A percentile compares a stretch with the other conserved stretches of the same genome.
Evolutionary conservation across 208 protist species (phyloP).

Genomic region (Endotrypanum monterogeii): DNA sequence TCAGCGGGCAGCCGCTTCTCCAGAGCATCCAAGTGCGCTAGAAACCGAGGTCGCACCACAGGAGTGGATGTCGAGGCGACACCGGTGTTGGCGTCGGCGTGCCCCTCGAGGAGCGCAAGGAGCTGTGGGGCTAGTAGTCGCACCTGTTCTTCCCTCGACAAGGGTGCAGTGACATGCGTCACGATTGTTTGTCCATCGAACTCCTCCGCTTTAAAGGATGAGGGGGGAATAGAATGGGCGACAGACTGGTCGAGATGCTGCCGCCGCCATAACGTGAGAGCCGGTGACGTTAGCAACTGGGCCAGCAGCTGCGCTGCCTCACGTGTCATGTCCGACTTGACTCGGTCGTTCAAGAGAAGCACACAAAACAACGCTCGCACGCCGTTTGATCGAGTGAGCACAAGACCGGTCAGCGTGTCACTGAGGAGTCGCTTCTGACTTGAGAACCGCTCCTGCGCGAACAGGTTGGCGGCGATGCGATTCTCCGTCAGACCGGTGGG

Average conservation of each 20-base stretch:
- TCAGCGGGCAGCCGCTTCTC: conserved; percentile 48
- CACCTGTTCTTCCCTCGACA: conserved; percentile 44
- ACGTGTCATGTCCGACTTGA: conserved; percentile 37
- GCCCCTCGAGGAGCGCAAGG: conserved; percentile 41
- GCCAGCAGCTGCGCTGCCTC: conserved; percentile 63
- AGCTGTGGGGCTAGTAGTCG: conserved; percentile 43
- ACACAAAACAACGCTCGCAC: conserved; percentile 54
- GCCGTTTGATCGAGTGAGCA: conserved; percentile 42
- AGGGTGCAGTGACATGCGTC: not conserved
- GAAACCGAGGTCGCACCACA: conserved; percentile 11
- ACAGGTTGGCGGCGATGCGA: conserved; percentile 47
- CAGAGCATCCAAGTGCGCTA: conserved; percentile 11
- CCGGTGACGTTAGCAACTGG: conserved; percentile 35
- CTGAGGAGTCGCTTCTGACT: conserved; percentile 37
- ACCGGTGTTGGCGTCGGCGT: conserved; percentile 15
- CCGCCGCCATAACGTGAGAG: conserved; percentile 5
- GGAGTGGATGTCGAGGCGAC: not conserved
- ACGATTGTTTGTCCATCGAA: not conserved
- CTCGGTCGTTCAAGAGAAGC: conserved; percentile 66
- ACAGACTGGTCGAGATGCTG: not conserved
- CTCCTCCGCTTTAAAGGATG: not conserved
- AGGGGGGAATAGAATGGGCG: not conserved
- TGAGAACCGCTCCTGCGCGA: conserved; percentile 36
- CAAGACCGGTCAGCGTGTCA: conserved; percentile 54
- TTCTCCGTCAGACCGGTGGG: conserved; percentile 28